Conservation (phyloP, 768 basidiomycete genomes). For the Xerocomellus chrysenteron region DNA sequence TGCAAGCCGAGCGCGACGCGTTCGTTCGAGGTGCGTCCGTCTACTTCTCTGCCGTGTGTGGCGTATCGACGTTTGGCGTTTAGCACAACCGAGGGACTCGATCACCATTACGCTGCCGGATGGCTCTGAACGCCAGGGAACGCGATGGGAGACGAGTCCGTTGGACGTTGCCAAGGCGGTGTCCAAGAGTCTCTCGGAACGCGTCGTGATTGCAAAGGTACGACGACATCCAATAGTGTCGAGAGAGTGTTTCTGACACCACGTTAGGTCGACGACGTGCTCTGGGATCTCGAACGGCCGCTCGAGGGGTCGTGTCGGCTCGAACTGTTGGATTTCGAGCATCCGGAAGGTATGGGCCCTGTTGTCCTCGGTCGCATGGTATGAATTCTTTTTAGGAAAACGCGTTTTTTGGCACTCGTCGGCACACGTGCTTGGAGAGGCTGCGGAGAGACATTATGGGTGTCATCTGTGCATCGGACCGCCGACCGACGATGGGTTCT, state of each 20-base stretch:
- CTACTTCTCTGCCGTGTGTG: too few relatives aligned
- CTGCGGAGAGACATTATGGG: slow-evolving; percentile 93
- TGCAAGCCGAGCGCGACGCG: slow-evolving; percentile 82
- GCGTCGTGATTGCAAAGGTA: slow-evolving; percentile 91
- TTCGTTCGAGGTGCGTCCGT: slow-evolving; percentile 63
- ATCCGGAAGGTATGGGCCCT: slow-evolving; percentile 62
- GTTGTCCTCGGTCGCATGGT: not conserved
- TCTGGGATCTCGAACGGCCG: slow-evolving; percentile 96
- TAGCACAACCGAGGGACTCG: slow-evolving; percentile 75
- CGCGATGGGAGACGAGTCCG: slow-evolving; percentile 93
- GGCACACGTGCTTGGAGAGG: slow-evolving; percentile 96
- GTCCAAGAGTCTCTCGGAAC: slow-evolving; percentile 83
- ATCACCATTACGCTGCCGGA: slow-evolving; percentile 85
- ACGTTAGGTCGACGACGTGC: slow-evolving; percentile 64
- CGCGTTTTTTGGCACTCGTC: slow-evolving; percentile 99
- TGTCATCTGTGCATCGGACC: slow-evolving; percentile 97
- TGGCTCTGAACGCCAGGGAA: slow-evolving; percentile 80
- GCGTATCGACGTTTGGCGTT: not conserved
- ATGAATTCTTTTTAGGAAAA: slow-evolving; percentile 54
- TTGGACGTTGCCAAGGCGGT: slow-evolving; percentile 88
- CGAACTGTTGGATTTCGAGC: slow-evolving; percentile 88
- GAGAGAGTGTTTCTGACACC: not conserved
- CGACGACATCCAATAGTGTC: too few relatives aligned
- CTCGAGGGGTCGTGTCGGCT: slow-evolving; percentile 83
- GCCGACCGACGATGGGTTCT: slow-evolving; percentile 97